These are phyloP conservation scores for Hyaloperonospora brassicae DNA, from an alignment of 352 stramenopile species.

Conservation along the genomic window DNA sequence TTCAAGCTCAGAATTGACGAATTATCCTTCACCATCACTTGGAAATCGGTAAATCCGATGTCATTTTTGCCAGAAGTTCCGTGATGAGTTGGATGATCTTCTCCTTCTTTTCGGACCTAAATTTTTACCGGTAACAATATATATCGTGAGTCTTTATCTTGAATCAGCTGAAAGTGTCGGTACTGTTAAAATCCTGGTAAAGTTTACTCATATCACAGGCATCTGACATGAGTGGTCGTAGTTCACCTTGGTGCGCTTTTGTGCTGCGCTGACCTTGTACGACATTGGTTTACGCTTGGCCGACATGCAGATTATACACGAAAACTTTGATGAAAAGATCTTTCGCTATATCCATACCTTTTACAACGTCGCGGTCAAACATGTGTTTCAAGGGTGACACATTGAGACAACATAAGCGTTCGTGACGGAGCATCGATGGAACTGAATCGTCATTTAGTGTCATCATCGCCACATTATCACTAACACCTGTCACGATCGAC, in stretches of 20 bases:
- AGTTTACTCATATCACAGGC: conserved; percentile 4
- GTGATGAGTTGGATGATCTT: too few relatives aligned
- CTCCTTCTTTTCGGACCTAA: too few relatives aligned
- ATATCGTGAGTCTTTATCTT: too few relatives aligned
- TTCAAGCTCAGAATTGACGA: too few relatives aligned
- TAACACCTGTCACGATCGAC: too few relatives aligned
- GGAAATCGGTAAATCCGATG: too few relatives aligned
- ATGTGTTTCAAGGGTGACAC: conserved; percentile 1
- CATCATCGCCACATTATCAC: background rate
- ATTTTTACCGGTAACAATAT: too few relatives aligned
- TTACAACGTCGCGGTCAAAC: background rate
- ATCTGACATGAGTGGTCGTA: background rate
- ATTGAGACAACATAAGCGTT: background rate
- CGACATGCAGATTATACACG: conserved; percentile 2
- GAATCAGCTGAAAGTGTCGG: too few relatives aligned
- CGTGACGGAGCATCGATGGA: background rate
- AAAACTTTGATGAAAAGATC: conserved; percentile 8
- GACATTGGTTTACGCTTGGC: conserved; percentile 5
- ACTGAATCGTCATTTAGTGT: background rate
- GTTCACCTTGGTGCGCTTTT: conserved; percentile 3
- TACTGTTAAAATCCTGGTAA: background rate
- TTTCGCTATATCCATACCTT: conserved; percentile 1
- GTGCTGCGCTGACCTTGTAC: background rate
- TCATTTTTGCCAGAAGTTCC: too few relatives aligned
- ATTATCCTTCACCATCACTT: too few relatives aligned